Evolutionary conservation across 2,329 filamentous ascomycete species (phyloP), one percentile per base, ranked within the genome.

Genomic region (Penicillium rolfsii): DNA sequence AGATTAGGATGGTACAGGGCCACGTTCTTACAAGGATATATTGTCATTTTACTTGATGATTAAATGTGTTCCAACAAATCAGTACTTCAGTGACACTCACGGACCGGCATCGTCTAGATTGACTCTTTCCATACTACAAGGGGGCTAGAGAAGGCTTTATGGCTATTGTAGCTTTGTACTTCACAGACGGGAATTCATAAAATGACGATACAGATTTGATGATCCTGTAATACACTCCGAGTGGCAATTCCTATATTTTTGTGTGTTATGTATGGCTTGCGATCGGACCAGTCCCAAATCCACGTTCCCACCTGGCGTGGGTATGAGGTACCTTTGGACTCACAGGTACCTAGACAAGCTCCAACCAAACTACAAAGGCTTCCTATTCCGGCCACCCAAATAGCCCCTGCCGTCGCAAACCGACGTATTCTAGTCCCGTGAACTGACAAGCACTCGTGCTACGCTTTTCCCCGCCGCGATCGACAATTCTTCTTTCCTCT

Each of bases 251-350:
- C 19, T 22, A 22, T 22, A 2, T 22, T 22, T 2, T 22, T 22
- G 19, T 1, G 19, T 22, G 1, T 22, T 22, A 22, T 22, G 19
- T 22, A 22, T 22, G 19, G 19, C 19, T 22, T 22, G 19, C 19
- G 22, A 40, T 41, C 22, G 9, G 35, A 26, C 35, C 14, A n/a
- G 9, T 26, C 50, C 12, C 24, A 28, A 40, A 24, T 26, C 35
- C 19, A 40, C 40, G 35, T 40, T 40, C 33, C 35, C 50, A 16
- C 6, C 33, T 53, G 40, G 50, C 50, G 50, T 41, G 50, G 33
- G 50, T 41, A 40, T 53, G 50, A 53, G 50, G 50, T 53, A 41
- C 50, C 50, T 38, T 28, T 24, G 16, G 26, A 24, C 50, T 16
- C 24, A 48, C 9, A n/a, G 11, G 28, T 40, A 50, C 46, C 19